Base-by-base conservation (phyloP, 2,329 filamentous ascomycete genomes). In the Drechslerella coelobrocha region DNA sequence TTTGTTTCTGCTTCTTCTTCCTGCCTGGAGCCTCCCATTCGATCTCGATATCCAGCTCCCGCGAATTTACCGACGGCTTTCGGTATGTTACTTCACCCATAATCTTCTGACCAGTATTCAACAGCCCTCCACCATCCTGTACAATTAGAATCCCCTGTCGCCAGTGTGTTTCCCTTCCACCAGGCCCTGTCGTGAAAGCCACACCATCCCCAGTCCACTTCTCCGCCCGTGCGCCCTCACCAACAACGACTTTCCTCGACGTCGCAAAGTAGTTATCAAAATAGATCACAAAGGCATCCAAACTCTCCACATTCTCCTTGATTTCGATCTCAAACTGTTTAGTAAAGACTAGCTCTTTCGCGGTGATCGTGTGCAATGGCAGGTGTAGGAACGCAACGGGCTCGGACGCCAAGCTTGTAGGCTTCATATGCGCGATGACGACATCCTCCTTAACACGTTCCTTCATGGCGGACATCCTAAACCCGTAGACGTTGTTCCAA, bases 401-500 rank as follows among this genome's bases (percentile, higher is more conserved):
- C 9, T 82, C 78, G 24, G 86, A 88, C 72, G 84, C 86, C 41
- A 90, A 75, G 5, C 85, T 83, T 17, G 81, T 81, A 14, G 81
- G 81, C 2, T 88, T 86, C 80, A 92, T 87, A 72, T 88, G 83
- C 68, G 91, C 85, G 68, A 96, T 85, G 68, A 92, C 83, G n/a
- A 88, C 88, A 76, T 96, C 92, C 72, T 93, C 87, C 76, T 89
- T 87, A 66, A 93, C 91, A 39, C 88, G 88, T 48, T 87, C 84
- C 76, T 92, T 88, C 93, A 97, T 97, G 73, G 89, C 86, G 75
- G 85, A 87, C 90, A 97, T 96, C 77, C 95, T 88, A 80, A 97
- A 97, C 53, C 92, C 93, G 79, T 97, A 97, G 3, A 97, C 89
- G 76, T 94, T 87, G 73, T 89, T 85, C 93, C 93, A 97, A 82